Conservation (phyloP, 768 basidiomycete species). For the Harrya chromipes region DNA sequence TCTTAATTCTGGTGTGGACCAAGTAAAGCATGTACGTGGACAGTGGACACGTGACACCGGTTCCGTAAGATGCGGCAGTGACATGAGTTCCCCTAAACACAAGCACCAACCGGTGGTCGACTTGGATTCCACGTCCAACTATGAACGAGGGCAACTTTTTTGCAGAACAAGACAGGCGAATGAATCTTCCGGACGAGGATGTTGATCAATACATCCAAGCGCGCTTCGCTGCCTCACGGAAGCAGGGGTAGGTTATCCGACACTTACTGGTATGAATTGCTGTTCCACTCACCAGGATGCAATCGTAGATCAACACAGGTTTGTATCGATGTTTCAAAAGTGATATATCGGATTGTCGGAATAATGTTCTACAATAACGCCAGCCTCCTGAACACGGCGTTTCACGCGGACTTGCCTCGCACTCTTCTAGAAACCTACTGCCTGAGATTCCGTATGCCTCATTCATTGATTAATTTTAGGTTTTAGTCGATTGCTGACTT, state of each 20-base stretch:
- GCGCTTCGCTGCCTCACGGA: conserved; percentile 15
- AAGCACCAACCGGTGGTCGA: neutral
- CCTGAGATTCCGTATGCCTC: conserved; percentile 9
- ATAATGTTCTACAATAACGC: conserved; percentile 1
- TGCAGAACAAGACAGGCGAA: conserved; percentile 50
- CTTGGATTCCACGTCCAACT: neutral
- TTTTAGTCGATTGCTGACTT: neutral
- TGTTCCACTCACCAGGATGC: conserved; percentile 4
- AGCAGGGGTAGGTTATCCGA: conserved; percentile 14
- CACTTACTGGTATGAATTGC: neutral
- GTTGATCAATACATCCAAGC: conserved; percentile 45
- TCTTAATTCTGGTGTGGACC: too few species aligned
- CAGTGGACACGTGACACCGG: too few species aligned
- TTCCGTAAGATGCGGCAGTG: too few species aligned
- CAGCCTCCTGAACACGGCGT: neutral
- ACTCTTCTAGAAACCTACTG: neutral
- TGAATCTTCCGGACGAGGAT: conserved; percentile 54
- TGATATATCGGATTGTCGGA: neutral
- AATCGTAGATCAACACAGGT: conserved; percentile 4
- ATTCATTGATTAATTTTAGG: neutral
- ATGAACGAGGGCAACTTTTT: conserved; percentile 48
- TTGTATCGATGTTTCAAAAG: neutral
- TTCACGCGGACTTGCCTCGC: neutral
- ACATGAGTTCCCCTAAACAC: conserved; percentile 2
- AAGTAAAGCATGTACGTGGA: too few species aligned